Evolutionary conservation across 2,329 filamentous ascomycete species (phyloP), one percentile per base, ranked within the genome.

Genomic region (Scedosporium boydii): DNA sequence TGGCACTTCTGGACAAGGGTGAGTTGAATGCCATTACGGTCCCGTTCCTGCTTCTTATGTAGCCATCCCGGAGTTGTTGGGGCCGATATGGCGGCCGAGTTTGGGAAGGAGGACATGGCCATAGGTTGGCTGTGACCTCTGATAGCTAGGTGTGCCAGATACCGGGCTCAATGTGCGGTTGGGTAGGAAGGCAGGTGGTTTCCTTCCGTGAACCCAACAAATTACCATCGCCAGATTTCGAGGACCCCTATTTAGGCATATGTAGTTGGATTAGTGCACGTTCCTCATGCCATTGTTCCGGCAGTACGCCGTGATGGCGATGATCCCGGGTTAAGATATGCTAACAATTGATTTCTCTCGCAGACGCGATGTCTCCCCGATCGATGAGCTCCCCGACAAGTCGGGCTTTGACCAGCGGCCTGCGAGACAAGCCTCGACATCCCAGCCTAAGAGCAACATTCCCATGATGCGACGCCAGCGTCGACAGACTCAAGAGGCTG

Each of bases 401-500:
- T 72, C 72, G 66, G 75, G 74, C 63, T 63, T 68, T 18, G 64
- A 58, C 66, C 65, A 9, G 26, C 27, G 27, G 10, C 62, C 46
- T 10, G 16, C 56, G 16, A 42, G 23, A 18, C 44, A 48, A n/a
- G 21, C 41, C 2, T 16, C 53, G 18, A 44, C 53, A 38, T 27
- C 44, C n/a, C 60, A 56, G 14, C 14, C 48, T 34, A 53, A 44
- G 56, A 78, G 74, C 65, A 80, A 77, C 63, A 82, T 84, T 61
- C 79, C 81, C 23, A 78, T 73, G 68, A 77, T 83, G 77, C 81
- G 81, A 48, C 79, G 79, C 55, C 78, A 82, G 64, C 78, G 77
- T 44, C 75, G 77, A 34, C 77, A 78, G 67, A 76, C 77, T 62
- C 76, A 77, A 23, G 75, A 78, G 6, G 74, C 72, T 1, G 73